Evolutionary conservation across 2,329 filamentous ascomycete genomes (phyloP).

Genomic region (Ilyonectria destructans): DNA sequence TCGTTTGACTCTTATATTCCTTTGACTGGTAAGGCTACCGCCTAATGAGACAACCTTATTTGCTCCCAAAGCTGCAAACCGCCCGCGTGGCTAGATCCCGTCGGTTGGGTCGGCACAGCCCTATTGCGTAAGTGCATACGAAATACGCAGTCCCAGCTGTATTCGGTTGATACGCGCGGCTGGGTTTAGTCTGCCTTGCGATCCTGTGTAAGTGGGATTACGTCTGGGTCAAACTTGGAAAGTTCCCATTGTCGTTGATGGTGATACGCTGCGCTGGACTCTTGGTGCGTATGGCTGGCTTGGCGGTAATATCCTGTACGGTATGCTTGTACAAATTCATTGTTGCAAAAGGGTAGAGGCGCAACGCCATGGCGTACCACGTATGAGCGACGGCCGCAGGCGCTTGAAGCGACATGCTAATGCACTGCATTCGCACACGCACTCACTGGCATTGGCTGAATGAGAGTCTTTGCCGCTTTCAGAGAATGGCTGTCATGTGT

Average conservation of each 20-base stretch:
- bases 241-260: background rate
- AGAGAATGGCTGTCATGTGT: conserved; percentile 5
- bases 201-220: conserved; percentile 1
- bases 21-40: background rate
- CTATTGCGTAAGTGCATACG: conserved; percentile 17
- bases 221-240: conserved; percentile 16
- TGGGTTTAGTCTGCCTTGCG: background rate
- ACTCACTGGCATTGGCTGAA: background rate
- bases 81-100: conserved; percentile 9
- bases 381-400: background rate
- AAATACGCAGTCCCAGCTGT: background rate
- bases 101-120: conserved; percentile 38
- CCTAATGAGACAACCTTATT: background rate
- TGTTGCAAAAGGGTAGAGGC: background rate
- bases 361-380: conserved; percentile 16
- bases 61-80: background rate
- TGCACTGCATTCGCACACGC: background rate
- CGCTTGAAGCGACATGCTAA: background rate
- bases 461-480: background rate
- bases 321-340: no score
- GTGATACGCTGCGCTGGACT: background rate
- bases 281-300: background rate
- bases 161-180: background rate
- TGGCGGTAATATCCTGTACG: no score
- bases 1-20: background rate